Base-by-base conservation (phyloP, 306 rosid genomes). In the Dalbergia cochinchinensis region DNA sequence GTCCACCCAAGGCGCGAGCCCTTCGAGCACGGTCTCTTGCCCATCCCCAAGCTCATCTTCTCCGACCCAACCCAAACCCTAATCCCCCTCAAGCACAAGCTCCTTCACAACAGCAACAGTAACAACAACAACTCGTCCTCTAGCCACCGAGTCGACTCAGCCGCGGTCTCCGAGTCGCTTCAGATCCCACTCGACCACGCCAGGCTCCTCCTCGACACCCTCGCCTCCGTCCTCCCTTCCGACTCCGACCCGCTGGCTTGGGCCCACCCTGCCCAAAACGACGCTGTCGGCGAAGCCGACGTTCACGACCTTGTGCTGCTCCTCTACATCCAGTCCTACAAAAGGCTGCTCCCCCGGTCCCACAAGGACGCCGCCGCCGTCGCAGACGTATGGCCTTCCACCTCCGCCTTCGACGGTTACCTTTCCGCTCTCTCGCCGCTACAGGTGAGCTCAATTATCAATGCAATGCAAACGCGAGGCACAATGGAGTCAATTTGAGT, bases 321-420 rank as follows among this genome's bases (percentile, higher is more conserved):
- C 78, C 89, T 96, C 65, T 96, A 96, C 85, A 90, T 96, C 85
- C 99, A 96, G 80, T 93, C 99, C 18, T 96, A 90, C 78, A 96
- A 96, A 89, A 91, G 86, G 85, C 84, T 96, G 58, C 90, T 96
- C 6, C 99, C 99, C 0, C 82, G 98, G 62, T 90, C 97, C 72
- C 99, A 93, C 83, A 96, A 96, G 93, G 99, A 96, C 82, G 88
- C 99, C 26, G 99, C 94, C 7, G 82, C 99, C 5, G 97, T 96
- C 8, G 89, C 94, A 12, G 99, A 96, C 48, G 99, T 96, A 9
- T 96, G 99, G 99, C 99, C 99, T 34, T 96, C 99, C 4, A 93
- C 98, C n/a, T 96, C 99, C 14, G 99, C 99, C 44, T 96, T 96
- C 72, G 99, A 96, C 74, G 99, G 99, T 9, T 96, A 96, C 84